Evolutionary conservation across 768 basidiomycete genomes (phyloP), one percentile per base, ranked within the genome.

Genomic region (Hemileccinum rubropunctum): DNA sequence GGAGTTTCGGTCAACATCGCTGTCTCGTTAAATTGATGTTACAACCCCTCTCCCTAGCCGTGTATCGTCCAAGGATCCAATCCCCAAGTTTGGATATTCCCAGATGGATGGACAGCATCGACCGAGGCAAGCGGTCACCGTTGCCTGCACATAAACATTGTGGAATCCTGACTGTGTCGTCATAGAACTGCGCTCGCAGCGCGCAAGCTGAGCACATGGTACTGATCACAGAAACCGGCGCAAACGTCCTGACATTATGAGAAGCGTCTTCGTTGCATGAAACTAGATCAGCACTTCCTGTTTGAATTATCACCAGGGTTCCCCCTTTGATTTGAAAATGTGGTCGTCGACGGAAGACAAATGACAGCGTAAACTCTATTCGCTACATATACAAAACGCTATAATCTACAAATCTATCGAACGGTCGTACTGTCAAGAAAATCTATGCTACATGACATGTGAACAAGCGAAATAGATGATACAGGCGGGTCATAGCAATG

Each of bases 31-130:
- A 41, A 9, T 20, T 28, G 28, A 26, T 33, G 10, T 42, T 27
- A 2, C 21, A 2, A 20, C 17, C 3, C 23, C n/a, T n/a, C n/a
- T n/a, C n/a, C n/a, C 11, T 50, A 91, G 86, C 92, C 92, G 4
- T 76, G 76, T 41, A 72, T 95, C 28, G 77, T 95, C 12, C 88
- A 92, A 69, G 92, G 92, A 11, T 66, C 71, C 6, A 75, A 88
- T 49, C 75, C 90, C 0, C 63, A 70, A 21, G 81, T 81, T 3
- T 86, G 85, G 81, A 80, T 91, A 50, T 95, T 90, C 66, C 89
- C 89, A 2, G 94, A 95, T 62, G 91, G 89, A 21, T 95, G 94
- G 94, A 93, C 91, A 3, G 83, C 87, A n/a, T 88, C 88, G 0
- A 93, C 92, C 0, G 84, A 88, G 74, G 93, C 83, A 61, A 47